Evolutionary conservation across 75 land plant genomes (phyloP).

Genomic region (Pinus taeda): DNA sequence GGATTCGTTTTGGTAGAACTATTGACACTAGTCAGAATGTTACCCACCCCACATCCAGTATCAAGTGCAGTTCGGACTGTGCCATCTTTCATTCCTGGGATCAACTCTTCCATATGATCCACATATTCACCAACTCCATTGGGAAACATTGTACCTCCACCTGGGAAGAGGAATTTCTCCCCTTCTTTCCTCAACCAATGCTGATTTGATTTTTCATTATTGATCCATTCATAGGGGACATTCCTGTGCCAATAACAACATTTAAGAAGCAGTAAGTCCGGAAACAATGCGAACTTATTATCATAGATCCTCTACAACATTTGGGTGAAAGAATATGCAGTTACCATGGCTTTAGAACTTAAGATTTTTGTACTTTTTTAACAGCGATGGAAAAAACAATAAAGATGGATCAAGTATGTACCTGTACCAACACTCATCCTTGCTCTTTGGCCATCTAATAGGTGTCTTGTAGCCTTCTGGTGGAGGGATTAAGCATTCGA

Average conservation of each 20-base stretch:
- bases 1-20: too few relatives aligned
- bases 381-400: background rate
- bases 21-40: too few relatives aligned
- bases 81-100: slow-evolving; percentile 94
- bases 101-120: slow-evolving; percentile 71
- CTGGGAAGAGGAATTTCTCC: slow-evolving; percentile 93
- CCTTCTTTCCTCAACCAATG: slow-evolving; percentile 90
- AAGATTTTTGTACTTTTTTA: background rate
- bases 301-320: background rate
- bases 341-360: background rate
- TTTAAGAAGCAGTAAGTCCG: background rate
- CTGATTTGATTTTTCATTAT: slow-evolving; percentile 84
- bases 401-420: slow-evolving; percentile 16
- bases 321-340: background rate
- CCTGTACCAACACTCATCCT: slow-evolving; percentile 91
- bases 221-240: slow-evolving; percentile 99
- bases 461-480: slow-evolving; percentile 88
- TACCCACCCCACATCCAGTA: slow-evolving; percentile 97
- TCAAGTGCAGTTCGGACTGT: slow-evolving; percentile 88
- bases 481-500: slow-evolving; percentile 87
- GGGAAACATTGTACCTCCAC: slow-evolving; percentile 98
- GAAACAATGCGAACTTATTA: background rate
- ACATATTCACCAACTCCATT: slow-evolving; percentile 81
- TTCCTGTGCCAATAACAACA: slow-evolving; percentile 48
- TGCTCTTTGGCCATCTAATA: slow-evolving; percentile 88